A percentile compares a stretch with the other conserved stretches of the same genome.
Conservation (phyloP, 805 yeast species). For the Spathaspora boniae region DNA sequence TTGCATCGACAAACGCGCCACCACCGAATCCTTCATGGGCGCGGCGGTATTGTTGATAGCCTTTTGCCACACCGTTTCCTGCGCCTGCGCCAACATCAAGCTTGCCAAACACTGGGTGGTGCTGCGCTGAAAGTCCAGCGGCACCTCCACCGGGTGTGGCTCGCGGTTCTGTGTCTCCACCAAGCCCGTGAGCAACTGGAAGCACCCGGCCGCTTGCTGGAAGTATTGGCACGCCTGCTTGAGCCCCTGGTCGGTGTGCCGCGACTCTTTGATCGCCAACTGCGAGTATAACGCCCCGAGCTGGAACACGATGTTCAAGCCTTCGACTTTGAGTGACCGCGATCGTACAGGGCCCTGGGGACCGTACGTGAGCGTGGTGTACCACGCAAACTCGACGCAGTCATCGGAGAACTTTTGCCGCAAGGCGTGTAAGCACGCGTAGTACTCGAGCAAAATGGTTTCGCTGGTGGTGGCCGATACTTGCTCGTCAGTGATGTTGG, state of each 20-base stretch:
- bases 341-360: slow-evolving; percentile 45
- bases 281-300: slow-evolving; percentile 62
- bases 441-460: slow-evolving; percentile 46
- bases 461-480: no score
- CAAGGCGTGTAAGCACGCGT: slow-evolving; percentile 39
- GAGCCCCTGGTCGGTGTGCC: slow-evolving; percentile 49
- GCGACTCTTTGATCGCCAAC: slow-evolving; percentile 46
- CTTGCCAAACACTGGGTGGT: slow-evolving; percentile 49
- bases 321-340: slow-evolving; percentile 56
- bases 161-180: slow-evolving; percentile 4
- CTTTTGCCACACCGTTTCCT: slow-evolving; percentile 80
- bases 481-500: slow-evolving; percentile 32
- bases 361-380: slow-evolving; percentile 58
- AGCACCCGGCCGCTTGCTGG: slow-evolving; percentile 72
- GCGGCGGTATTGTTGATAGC: slow-evolving; percentile 48
- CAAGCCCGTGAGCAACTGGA: slow-evolving; percentile 23
- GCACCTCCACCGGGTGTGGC: slow-evolving; percentile 3
- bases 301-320: slow-evolving; percentile 61
- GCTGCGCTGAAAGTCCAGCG: slow-evolving; percentile 48
- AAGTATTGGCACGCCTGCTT: slow-evolving; percentile 61
- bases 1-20: slow-evolving; percentile 64
- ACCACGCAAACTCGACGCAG: slow-evolving; percentile 66
- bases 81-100: slow-evolving; percentile 78
- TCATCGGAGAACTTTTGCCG: slow-evolving; percentile 62
- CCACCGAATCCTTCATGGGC: slow-evolving; percentile 52